Evolutionary conservation across 1,284 basidiomycete genomes (phyloP), one percentile per base, ranked within the genome.

Genomic region (Boletus albobrunnescens): DNA sequence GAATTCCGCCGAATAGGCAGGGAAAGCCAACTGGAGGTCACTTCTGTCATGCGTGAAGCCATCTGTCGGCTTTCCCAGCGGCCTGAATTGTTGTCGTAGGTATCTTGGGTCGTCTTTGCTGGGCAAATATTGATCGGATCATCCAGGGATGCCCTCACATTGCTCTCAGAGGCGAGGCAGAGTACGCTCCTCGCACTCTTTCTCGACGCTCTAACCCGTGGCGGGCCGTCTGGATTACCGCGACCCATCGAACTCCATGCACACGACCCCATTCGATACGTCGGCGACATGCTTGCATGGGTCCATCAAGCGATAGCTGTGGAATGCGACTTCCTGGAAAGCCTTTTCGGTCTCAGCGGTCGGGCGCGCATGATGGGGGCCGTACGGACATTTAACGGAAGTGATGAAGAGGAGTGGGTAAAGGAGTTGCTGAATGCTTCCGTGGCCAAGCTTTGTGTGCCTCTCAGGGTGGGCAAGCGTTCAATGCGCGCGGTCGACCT

Each of bases 171-270:
- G 53, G 91, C 89, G 0, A 85, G 94, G 13, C 88, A 92, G 61
- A 72, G 82, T 0, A 84, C 90, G 1, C 75, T 97, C 1, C 78
- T 93, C 4, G 78, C 79, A 23, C 73, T 84, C 2, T 98, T 99
- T 71, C 77, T 93, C 42, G 79, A 86, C 10, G 94, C 94, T 0
- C 75, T 98, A 3, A 19, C 33, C 30, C 28, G n/a, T n/a, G 94
- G 95, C 12, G 91, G 91, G 0, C 91, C 91, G 0, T 84, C 85
- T 28, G 91, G 91, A 22, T 74, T 93, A 2, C 91, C 94, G 0
- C 81, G 94, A 3, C 94, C 95, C 0, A 98, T 99, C 54, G 95
- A 99, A 67, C n/a, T n/a, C n/a, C n/a, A n/a, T n/a, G n/a, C n/a
- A n/a, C n/a, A n/a, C n/a, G n/a, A n/a, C n/a, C n/a, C n/a, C n/a